phyloP scores from a whole-genome alignment of 208 protist genomes.

The Blastocrithidia nonstop region DNA sequence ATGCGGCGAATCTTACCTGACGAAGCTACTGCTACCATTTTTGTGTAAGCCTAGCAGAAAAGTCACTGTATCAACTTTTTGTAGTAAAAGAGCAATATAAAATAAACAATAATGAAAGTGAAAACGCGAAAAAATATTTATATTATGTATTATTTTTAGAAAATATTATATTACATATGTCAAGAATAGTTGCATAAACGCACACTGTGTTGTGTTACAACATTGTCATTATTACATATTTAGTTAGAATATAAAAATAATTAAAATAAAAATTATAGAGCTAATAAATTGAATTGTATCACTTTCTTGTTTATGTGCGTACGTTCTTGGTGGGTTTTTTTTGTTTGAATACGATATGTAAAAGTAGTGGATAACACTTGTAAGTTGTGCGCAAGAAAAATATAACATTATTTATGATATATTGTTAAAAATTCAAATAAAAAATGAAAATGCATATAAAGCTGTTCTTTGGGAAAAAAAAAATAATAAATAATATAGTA shows the following conservation, averaged over 20 bases:
- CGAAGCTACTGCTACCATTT: slow-evolving; percentile 22
- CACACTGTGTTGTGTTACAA: background rate
- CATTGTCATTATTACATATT: background rate
- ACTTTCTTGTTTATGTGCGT: no score
- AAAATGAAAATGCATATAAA: no score
- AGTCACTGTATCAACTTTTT: background rate
- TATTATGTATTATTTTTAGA: background rate
- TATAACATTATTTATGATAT: background rate
- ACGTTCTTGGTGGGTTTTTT: background rate
- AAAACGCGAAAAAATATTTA: background rate
- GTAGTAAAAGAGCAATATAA: background rate
- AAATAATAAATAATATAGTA: no score
- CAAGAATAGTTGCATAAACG: slow-evolving; percentile 4
- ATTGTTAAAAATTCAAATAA: background rate
- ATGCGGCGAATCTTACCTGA: slow-evolving; percentile 73
- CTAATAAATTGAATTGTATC: background rate
- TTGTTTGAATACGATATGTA: slow-evolving; percentile 2
- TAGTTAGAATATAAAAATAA: background rate
- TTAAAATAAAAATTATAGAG: slow-evolving; percentile 3
- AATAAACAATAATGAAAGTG: slow-evolving; percentile 4
- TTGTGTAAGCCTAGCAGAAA: background rate
- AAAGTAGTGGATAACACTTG: no score
- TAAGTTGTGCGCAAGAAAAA: no score
- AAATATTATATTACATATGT: background rate
- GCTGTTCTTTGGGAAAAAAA: slow-evolving; percentile 3